A percentile compares a stretch with the other conserved stretches of the same genome.
phyloP scores from a whole-genome alignment of 768 basidiomycete species.

The Russula vinacea region DNA sequence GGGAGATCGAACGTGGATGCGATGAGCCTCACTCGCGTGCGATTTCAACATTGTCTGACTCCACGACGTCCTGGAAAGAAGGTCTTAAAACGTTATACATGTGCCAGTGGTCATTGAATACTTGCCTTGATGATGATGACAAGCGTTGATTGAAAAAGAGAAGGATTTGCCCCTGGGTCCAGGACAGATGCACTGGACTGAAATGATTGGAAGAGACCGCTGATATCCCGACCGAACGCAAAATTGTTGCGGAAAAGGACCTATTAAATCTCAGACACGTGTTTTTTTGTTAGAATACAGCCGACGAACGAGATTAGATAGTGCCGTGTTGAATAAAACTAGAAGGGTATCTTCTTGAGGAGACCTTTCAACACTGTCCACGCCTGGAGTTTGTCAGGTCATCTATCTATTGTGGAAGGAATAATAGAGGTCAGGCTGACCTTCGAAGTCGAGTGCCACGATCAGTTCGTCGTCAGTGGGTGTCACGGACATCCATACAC shows the following conservation, averaged over 20 bases:
- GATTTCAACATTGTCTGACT: slow-evolving; percentile 57
- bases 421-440: slow-evolving; percentile 31
- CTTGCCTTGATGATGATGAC: slow-evolving; percentile 61
- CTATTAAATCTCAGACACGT: slow-evolving; percentile 35
- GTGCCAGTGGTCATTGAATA: too few species aligned
- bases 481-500: slow-evolving; percentile 66
- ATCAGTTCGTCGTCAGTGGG: slow-evolving; percentile 53
- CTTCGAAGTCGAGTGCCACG: slow-evolving; percentile 65
- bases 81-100: background rate
- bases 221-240: slow-evolving; percentile 58
- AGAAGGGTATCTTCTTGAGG: slow-evolving; percentile 61
- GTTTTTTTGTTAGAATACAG: background rate
- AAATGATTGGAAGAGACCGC: slow-evolving; percentile 59
- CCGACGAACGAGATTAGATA: slow-evolving; percentile 54
- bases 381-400: slow-evolving; percentile 38
- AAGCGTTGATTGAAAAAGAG: slow-evolving; percentile 55
- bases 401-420: background rate
- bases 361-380: slow-evolving; percentile 61
- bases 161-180: slow-evolving; percentile 57
- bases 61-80: slow-evolving; percentile 54
- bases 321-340: slow-evolving; percentile 61
- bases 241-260: slow-evolving; percentile 66
- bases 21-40: slow-evolving; percentile 54
- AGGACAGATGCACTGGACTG: slow-evolving; percentile 55
- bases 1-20: too few species aligned